These are phyloP conservation scores for Rhodotorula paludigena DNA, from an alignment of 768 basidiomycete species.

Conservation along the genomic window DNA sequence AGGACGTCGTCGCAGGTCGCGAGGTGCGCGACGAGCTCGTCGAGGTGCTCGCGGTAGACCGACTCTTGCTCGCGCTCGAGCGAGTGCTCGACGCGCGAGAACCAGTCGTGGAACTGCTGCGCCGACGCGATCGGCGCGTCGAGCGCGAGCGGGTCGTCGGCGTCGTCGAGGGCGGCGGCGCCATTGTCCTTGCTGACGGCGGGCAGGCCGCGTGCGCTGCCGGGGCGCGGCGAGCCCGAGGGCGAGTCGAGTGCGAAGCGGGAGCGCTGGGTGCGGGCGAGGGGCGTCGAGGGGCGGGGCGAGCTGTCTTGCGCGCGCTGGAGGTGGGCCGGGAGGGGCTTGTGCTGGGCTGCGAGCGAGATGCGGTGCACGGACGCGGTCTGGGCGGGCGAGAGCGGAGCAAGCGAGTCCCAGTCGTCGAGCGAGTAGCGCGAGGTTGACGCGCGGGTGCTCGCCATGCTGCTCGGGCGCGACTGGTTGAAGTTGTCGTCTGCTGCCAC, in stretches of 20 bases:
- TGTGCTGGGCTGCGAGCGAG: conserved; percentile 59
- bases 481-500: too few relatives aligned
- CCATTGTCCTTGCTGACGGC: not conserved
- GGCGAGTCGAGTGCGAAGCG: not conserved
- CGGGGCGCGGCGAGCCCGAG: not conserved
- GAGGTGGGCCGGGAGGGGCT: conserved; percentile 64
- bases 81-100: conserved; percentile 76
- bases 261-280: not conserved
- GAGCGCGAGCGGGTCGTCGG: not conserved
- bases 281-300: not conserved
- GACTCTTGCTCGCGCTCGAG: conserved; percentile 91
- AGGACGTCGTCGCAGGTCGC: conserved; percentile 70
- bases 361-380: conserved; percentile 61
- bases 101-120: conserved; percentile 97
- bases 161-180: not conserved
- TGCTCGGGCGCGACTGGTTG: too few relatives aligned
- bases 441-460: conserved; percentile 8
- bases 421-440: conserved; percentile 46
- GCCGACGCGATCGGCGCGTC: conserved; percentile 68
- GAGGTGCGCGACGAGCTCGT: conserved; percentile 68
- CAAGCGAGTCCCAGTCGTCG: conserved; percentile 86
- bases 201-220: not conserved
- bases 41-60: conserved; percentile 79
- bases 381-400: conserved; percentile 68
- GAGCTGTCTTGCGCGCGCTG: not conserved